Percentiles rank a stretch among this genome's conserved stretches.
Conservation (phyloP, 495 filamentous ascomycete species). For the Trichoderma erinaceum region DNA sequence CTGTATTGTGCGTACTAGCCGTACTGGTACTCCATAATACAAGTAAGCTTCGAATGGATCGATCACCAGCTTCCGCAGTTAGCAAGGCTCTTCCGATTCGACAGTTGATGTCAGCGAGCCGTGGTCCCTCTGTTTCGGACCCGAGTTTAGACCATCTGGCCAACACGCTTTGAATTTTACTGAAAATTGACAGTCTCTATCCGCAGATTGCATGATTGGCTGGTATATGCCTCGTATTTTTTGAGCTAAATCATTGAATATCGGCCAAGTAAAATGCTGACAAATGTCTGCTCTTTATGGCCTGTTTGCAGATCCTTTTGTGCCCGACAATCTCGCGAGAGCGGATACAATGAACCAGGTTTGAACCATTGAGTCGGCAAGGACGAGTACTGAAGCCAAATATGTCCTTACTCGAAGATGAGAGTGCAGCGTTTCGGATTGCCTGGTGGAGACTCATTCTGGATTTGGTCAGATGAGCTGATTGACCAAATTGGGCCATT, state of each 20-base stretch:
- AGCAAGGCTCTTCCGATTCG: background rate
- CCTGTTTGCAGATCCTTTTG: slow-evolving; percentile 10
- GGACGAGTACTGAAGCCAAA: background rate
- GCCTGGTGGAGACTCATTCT: too few species aligned
- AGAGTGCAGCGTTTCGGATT: too few species aligned
- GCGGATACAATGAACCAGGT: background rate
- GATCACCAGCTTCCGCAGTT: slow-evolving; percentile 10
- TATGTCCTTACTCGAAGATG: too few species aligned
- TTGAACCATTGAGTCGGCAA: background rate
- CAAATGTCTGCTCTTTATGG: slow-evolving; percentile 14
- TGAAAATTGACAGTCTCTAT: background rate
- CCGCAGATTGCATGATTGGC: background rate
- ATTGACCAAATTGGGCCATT: too few species aligned
- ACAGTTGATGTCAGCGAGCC: slow-evolving; percentile 3
- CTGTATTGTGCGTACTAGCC: background rate
- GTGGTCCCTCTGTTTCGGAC: background rate
- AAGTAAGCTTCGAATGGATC: background rate
- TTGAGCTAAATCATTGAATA: background rate
- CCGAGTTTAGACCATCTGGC: background rate
- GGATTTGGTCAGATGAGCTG: too few species aligned
- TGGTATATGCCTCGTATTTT: background rate
- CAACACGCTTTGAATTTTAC: background rate
- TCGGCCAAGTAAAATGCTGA: background rate
- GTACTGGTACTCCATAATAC: background rate
- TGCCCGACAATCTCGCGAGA: background rate